Conservation (phyloP, 495 filamentous ascomycete species). For the Lophium mytilinum region DNA sequence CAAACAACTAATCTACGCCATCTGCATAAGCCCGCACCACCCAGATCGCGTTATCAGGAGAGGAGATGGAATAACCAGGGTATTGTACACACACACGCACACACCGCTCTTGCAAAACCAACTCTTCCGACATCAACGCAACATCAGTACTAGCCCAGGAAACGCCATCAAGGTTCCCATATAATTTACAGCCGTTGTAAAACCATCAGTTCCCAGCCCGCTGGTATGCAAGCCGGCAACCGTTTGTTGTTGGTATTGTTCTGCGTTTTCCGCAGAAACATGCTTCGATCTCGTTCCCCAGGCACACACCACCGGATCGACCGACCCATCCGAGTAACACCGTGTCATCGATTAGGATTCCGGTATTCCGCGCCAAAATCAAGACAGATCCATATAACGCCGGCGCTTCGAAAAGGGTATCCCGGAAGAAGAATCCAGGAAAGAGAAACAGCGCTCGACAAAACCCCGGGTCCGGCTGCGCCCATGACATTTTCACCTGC, state of each 20-base stretch:
- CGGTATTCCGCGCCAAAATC: too few relatives aligned
- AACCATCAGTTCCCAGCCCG: too few relatives aligned
- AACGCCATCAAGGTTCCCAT: constrained; percentile 5
- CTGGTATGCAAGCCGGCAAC: too few relatives aligned
- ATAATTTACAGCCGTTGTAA: not conserved
- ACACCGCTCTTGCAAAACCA: not conserved
- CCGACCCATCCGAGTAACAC: too few relatives aligned
- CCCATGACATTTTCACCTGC: not conserved
- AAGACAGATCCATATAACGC: not conserved
- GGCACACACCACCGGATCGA: too few relatives aligned
- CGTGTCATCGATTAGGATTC: too few relatives aligned
- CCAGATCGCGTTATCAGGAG: constrained; percentile 1
- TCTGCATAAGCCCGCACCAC: too few relatives aligned
- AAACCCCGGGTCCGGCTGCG: not conserved
- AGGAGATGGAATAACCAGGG: constrained; percentile 28
- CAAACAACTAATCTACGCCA: too few relatives aligned
- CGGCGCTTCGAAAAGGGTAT: not conserved
- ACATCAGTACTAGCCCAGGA: not conserved
- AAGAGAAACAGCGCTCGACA: not conserved
- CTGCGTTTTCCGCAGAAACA: too few relatives aligned
- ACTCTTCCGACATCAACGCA: not conserved
- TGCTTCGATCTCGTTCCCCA: too few relatives aligned
- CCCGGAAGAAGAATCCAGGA: not conserved
- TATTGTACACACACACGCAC: constrained; percentile 20
- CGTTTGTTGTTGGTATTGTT: too few relatives aligned